These are phyloP conservation scores for Sugiyamaella novakii DNA, from an alignment of 1,139 yeast species.

Conservation along the genomic window DNA sequence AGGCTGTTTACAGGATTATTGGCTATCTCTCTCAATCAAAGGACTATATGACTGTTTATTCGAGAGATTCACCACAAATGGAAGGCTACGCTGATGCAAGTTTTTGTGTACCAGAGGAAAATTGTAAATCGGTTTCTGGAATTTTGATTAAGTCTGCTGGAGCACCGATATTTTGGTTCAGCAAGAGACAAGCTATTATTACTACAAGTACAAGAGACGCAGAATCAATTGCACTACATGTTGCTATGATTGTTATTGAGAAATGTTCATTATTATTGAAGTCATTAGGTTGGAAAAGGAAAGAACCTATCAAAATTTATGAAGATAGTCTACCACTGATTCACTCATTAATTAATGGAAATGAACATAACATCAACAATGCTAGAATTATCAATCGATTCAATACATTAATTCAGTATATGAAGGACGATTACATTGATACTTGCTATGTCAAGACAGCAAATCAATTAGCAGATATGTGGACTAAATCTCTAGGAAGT, in stretches of 20 bases:
- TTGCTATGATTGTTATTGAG: neutral
- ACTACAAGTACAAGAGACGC: slow-evolving; percentile 10
- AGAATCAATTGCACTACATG: slow-evolving; percentile 10
- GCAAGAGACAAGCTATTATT: slow-evolving; percentile 14
- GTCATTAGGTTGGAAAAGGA: slow-evolving; percentile 1
- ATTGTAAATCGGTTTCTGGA: slow-evolving; percentile 8
- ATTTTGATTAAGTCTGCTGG: slow-evolving; percentile 6
- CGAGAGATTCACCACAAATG: neutral
- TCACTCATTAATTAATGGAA: neutral
- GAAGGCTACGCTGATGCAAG: slow-evolving; percentile 14
- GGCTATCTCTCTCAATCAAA: slow-evolving; percentile 11
- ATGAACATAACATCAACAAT: slow-evolving; percentile 1
- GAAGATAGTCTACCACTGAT: slow-evolving; percentile 14
- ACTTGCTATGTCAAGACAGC: neutral
- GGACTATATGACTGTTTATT: neutral
- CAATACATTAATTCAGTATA: neutral
- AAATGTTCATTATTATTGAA: neutral
- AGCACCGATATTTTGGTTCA: slow-evolving; percentile 12
- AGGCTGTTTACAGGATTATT: slow-evolving; percentile 4
- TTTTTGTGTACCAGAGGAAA: slow-evolving; percentile 7
- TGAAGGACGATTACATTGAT: neutral
- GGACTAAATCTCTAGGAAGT: slow-evolving; percentile 9
- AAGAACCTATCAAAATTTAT: neutral
- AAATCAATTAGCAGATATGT: slow-evolving; percentile 11
- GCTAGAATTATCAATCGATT: neutral